Conservation (phyloP, 768 basidiomycete species). For the Trametes punicea region DNA sequence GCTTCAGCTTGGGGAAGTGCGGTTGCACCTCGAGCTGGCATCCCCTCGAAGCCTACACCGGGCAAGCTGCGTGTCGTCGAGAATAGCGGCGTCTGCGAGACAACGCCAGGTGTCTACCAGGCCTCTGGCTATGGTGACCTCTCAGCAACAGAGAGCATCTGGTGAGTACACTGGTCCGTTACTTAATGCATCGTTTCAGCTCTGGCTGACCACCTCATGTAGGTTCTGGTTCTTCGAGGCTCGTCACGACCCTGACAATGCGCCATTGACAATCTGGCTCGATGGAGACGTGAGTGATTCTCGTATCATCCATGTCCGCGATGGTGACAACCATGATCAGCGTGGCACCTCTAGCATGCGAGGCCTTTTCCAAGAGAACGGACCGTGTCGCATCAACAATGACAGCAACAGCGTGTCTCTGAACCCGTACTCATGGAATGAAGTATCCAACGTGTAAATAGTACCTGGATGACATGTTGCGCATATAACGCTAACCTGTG, state of each 20-base stretch:
- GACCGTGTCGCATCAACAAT: slow-evolving; percentile 44
- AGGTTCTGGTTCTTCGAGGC: slow-evolving; percentile 73
- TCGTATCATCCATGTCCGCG: neutral
- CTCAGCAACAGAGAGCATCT: slow-evolving; percentile 50
- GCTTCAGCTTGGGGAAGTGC: neutral
- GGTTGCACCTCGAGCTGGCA: neutral
- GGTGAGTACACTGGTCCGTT: slow-evolving; percentile 32
- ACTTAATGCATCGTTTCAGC: neutral
- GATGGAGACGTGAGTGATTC: slow-evolving; percentile 44
- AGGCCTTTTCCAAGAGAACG: slow-evolving; percentile 42
- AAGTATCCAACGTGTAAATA: slow-evolving; percentile 43
- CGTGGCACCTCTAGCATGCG: slow-evolving; percentile 39
- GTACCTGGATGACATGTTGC: too few relatives aligned
- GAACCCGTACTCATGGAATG: slow-evolving; percentile 60
- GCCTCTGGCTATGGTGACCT: slow-evolving; percentile 64
- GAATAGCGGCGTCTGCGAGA: slow-evolving; percentile 63
- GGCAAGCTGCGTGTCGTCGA: slow-evolving; percentile 52
- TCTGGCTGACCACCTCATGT: neutral
- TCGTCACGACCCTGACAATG: slow-evolving; percentile 53
- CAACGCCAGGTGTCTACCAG: slow-evolving; percentile 54
- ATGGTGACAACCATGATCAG: slow-evolving; percentile 14
- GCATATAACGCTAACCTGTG: neutral
- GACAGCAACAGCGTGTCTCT: slow-evolving; percentile 45
- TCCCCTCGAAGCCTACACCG: slow-evolving; percentile 27
- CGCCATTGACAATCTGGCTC: slow-evolving; percentile 65